Percentiles rank a stretch among this genome's conserved stretches.
These are phyloP conservation scores for Dactylellina drechsleri DNA, from an alignment of 2,329 filamentous ascomycete genomes.

Conservation along the genomic window DNA sequence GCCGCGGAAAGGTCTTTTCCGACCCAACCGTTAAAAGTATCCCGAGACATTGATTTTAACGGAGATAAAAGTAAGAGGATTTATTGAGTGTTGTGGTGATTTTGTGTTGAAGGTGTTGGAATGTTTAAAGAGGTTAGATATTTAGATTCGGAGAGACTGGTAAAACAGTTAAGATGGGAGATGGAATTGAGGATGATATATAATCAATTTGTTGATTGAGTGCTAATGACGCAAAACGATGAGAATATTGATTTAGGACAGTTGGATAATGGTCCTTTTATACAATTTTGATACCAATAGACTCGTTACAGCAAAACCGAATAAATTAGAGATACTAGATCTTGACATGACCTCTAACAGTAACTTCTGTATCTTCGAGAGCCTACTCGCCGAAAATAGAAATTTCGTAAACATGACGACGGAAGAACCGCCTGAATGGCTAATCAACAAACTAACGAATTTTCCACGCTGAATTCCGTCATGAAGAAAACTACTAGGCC, in stretches of 20 bases:
- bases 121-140: background rate
- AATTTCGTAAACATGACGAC: background rate
- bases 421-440: constrained; percentile 7
- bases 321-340: no score
- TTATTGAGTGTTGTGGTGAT: background rate
- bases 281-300: constrained; percentile 1
- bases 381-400: background rate
- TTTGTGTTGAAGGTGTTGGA: constrained; percentile 38
- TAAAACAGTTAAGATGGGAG: background rate
- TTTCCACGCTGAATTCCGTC: background rate
- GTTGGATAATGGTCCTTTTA: constrained; percentile 17
- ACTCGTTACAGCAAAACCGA: background rate
- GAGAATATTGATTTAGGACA: background rate
- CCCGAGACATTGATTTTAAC: constrained; percentile 27
- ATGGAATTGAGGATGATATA: background rate
- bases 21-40: constrained; percentile 44
- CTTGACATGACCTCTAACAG: no score
- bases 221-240: background rate
- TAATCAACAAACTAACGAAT: background rate
- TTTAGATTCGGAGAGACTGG: background rate
- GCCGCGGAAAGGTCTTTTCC: constrained; percentile 26
- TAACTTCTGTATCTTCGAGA: no score
- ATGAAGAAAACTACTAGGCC: background rate
- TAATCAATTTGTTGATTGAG: background rate
- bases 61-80: background rate